Conservation (phyloP, 257 asterid genomes). For the Voacanga thouarsii region DNA sequence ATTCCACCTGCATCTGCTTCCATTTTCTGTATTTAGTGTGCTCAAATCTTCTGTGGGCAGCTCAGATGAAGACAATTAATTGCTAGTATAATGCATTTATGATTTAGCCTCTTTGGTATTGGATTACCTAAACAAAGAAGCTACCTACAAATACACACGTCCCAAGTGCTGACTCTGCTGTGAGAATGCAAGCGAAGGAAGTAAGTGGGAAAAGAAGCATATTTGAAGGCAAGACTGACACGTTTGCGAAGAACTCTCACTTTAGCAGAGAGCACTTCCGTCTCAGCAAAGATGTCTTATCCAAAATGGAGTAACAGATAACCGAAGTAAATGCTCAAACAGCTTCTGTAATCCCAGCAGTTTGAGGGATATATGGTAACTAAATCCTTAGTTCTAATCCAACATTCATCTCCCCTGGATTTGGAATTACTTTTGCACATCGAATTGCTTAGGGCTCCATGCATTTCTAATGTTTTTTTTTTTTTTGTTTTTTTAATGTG, state of each 20-base stretch:
- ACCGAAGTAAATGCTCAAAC: background rate
- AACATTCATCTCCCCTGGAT: too few species aligned
- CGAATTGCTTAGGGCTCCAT: background rate
- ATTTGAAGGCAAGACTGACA: slow-evolving; percentile 1
- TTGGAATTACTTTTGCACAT: background rate
- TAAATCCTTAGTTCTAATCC: too few species aligned
- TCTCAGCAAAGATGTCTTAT: background rate
- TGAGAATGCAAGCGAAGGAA: background rate
- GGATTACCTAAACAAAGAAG: too few species aligned
- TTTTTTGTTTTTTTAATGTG: too few species aligned
- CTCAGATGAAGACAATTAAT: background rate
- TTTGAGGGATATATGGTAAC: background rate
- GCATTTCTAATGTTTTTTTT: too few species aligned
- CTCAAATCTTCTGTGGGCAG: background rate
- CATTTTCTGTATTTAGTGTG: too few species aligned
- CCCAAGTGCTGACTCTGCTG: background rate
- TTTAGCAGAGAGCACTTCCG: background rate
- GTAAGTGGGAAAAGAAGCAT: background rate
- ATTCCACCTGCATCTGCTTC: background rate
- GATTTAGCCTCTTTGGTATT: too few species aligned
- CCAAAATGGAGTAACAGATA: background rate
- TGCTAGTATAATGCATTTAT: background rate
- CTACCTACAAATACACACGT: too few species aligned
- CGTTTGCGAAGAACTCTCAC: background rate
- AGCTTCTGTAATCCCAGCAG: too few species aligned